Evolutionary conservation across 768 basidiomycete species (phyloP).

Genomic region (Cantharellus cinnabarinus): DNA sequence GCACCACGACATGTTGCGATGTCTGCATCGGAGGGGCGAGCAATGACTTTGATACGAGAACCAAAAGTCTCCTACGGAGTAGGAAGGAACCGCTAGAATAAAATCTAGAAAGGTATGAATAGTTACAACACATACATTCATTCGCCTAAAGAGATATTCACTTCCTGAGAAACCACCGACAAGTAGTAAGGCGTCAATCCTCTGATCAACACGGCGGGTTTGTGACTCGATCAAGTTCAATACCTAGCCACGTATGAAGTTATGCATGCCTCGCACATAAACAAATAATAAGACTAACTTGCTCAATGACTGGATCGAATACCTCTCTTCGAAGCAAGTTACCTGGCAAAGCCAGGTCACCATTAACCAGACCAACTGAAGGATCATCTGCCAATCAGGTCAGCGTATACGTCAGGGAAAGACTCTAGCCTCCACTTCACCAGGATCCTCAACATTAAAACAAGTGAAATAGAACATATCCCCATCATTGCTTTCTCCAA

Average conservation of each 20-base stretch:
- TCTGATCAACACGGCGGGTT: constrained; percentile 40
- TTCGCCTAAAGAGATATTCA: constrained; percentile 62
- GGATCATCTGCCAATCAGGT: constrained; percentile 31
- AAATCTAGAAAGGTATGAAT: not conserved
- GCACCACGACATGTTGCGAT: constrained; percentile 76
- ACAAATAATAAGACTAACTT: constrained; percentile 25
- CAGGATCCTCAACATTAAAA: constrained; percentile 62
- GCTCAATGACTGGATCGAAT: constrained; percentile 69
- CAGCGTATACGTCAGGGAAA: not conserved
- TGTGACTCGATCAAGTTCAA: constrained; percentile 63
- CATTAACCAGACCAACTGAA: constrained; percentile 58
- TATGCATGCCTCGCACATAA: not conserved
- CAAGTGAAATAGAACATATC: constrained; percentile 78
- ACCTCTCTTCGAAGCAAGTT: constrained; percentile 60
- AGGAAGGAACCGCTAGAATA: not conserved
- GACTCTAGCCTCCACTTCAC: not conserved
- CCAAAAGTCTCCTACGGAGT: constrained; percentile 38
- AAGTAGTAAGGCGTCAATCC: constrained; percentile 64
- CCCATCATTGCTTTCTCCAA: constrained; percentile 54
- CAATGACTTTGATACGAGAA: constrained; percentile 47
- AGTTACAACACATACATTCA: constrained; percentile 32
- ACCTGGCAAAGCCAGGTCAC: constrained; percentile 68
- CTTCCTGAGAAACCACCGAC: constrained; percentile 78
- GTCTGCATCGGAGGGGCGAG: constrained; percentile 68
- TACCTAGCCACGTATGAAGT: constrained; percentile 26